Percentiles rank a stretch among this genome's conserved stretches.
Evolutionary conservation across 352 stramenopile genomes (phyloP).

Genomic region (Pythium folliculosum): DNA sequence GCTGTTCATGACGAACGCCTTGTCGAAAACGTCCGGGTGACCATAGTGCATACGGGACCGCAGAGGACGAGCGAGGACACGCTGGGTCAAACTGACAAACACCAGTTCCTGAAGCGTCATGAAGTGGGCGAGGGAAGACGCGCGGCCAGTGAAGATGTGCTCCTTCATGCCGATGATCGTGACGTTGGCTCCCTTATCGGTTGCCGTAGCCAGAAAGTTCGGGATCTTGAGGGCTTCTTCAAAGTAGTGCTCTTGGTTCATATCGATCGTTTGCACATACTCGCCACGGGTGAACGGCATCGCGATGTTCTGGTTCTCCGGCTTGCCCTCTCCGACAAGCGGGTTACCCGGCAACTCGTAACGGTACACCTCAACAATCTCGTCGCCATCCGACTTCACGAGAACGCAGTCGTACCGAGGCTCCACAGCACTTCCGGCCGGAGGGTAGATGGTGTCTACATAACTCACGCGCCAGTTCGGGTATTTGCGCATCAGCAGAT

Average conservation of each 20-base stretch:
- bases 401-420: constrained; percentile 83
- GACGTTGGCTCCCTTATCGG: constrained; percentile 61
- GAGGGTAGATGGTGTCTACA: constrained; percentile 82
- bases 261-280: constrained; percentile 90
- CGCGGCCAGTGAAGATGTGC: constrained; percentile 87
- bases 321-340: constrained; percentile 83
- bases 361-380: constrained; percentile 88
- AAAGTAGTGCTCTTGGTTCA: constrained; percentile 91
- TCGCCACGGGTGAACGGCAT: constrained; percentile 86
- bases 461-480: constrained; percentile 93
- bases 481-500: constrained; percentile 96
- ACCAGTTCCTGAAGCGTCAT: constrained; percentile 89
- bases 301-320: constrained; percentile 88
- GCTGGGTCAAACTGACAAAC: constrained; percentile 87
- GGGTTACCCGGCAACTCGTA: constrained; percentile 85
- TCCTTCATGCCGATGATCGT: constrained; percentile 90
- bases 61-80: constrained; percentile 77
- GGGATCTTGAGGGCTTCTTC: constrained; percentile 90
- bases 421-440: constrained; percentile 57
- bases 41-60: constrained; percentile 86
- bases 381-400: constrained; percentile 79
- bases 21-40: constrained; percentile 89
- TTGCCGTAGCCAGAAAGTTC: constrained; percentile 83
- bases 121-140: constrained; percentile 82
- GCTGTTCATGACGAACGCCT: constrained; percentile 85